Base-by-base conservation (phyloP, 345 rosid species). In the Combretum micranthum region DNA sequence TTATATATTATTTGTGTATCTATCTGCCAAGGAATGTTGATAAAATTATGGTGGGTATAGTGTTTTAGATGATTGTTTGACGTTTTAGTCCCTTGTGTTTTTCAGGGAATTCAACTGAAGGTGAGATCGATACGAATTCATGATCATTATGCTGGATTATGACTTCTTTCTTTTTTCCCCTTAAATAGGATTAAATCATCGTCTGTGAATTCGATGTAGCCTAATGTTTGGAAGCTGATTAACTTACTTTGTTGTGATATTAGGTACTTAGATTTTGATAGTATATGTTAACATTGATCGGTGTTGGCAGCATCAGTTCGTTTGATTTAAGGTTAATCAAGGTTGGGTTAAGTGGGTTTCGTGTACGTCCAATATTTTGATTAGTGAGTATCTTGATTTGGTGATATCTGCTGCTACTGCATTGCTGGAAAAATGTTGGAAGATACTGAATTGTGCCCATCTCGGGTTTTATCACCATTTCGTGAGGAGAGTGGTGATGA, bases 401-500 rank as follows among this genome's bases (percentile, higher is more conserved):
- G 18, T 47, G 49, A 47, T 32, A 32, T 32, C 39, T 32, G 39
- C n/a, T n/a, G n/a, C 39, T 32, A 32, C 10, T 32, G 39, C 39
- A 32, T 32, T 32, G 39, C 39, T 32, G 39, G 44, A 20, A 61
- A 19, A 46, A 69, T 66, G 73, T 74, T 82, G 82, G 52, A 74
- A 63, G 52, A 69, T 62, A 64, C 78, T 43, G 80, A 70, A 59
- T 63, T 78, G 14, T 76, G 71, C 25, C 9, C 83, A 37, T 67
- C 85, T 2, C 80, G 75, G 55, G 69, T 79, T 15, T 63, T 81
- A 48, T 81, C 79, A 1, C 74, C 79, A 4, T 81, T 77, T 32
- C 74, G 84, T 2, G 84, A 76, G 47, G 90, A 84, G 60, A 81
- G 79, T 20, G 81, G 86, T 9, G 90, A 84, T 20, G 90, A 84